Conservation (phyloP, 306 rosid species). For the Castanea mollissima region DNA sequence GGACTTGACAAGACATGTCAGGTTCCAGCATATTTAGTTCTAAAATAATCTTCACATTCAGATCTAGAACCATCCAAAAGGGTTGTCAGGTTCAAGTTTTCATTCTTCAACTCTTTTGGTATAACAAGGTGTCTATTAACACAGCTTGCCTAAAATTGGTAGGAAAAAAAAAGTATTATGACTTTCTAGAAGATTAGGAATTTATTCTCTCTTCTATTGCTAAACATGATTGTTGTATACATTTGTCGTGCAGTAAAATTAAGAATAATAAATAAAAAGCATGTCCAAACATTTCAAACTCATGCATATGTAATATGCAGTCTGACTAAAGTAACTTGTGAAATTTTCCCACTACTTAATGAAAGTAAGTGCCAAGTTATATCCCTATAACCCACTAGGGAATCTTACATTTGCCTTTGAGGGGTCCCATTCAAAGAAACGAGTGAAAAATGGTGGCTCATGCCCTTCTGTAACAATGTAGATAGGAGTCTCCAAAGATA, state of each 20-base stretch:
- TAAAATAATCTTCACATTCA: neutral
- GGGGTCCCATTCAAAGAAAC: constrained; percentile 81
- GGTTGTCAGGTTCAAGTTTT: neutral
- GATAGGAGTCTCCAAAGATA: constrained; percentile 58
- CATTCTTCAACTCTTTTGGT: constrained; percentile 1
- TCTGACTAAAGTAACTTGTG: neutral
- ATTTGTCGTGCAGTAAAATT: neutral
- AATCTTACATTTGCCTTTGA: constrained; percentile 73
- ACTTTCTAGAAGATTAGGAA: neutral
- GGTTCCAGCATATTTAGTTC: neutral
- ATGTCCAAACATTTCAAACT: neutral
- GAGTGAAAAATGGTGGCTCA: constrained; percentile 82
- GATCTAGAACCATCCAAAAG: neutral
- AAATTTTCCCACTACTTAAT: neutral
- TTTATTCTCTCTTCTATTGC: neutral
- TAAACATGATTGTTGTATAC: neutral
- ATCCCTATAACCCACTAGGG: neutral
- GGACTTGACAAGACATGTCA: neutral
- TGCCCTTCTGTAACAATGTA: constrained; percentile 79
- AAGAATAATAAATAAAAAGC: neutral
- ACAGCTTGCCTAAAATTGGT: neutral
- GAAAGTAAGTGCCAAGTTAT: neutral
- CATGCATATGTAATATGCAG: neutral
- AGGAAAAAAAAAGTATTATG: neutral
- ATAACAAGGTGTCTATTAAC: neutral